Conservation (phyloP, 345 rosid species). For the Eucalyptus leucophloia region DNA sequence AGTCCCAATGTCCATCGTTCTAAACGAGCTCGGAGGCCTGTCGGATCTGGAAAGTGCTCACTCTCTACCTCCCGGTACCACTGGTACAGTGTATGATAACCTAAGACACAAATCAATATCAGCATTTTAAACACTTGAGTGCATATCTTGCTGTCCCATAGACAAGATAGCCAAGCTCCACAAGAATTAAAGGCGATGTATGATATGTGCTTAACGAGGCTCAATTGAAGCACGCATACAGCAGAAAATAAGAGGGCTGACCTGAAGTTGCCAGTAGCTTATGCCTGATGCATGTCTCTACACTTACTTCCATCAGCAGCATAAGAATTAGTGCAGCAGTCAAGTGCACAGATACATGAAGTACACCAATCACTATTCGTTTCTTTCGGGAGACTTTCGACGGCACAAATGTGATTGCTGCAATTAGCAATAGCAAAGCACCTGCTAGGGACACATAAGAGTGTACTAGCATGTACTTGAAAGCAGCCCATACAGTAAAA, state of each 20-base stretch:
- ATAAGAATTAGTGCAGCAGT: constrained; percentile 83
- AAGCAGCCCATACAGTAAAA: constrained; percentile 63
- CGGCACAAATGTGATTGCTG: constrained; percentile 74
- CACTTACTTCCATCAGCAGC: constrained; percentile 88
- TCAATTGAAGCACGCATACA: not conserved
- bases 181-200: not conserved
- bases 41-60: constrained; percentile 98
- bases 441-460: constrained; percentile 80
- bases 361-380: constrained; percentile 58
- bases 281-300: constrained; percentile 86
- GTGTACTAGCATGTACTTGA: constrained; percentile 52
- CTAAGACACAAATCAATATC: constrained; percentile 17
- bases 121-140: not conserved
- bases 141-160: not conserved
- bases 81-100: constrained; percentile 87
- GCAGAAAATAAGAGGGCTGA: not conserved
- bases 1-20: constrained; percentile 99
- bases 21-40: constrained; percentile 86
- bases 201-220: not conserved
- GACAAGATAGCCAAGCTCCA: not conserved
- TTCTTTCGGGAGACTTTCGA: constrained; percentile 79
- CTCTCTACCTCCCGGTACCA: constrained; percentile 92
- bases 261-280: constrained; percentile 95
- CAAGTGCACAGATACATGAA: constrained; percentile 87
- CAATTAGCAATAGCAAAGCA: constrained; percentile 45